Conservation (phyloP, 345 rosid genomes). For the Eucalyptus polybractea region DNA sequence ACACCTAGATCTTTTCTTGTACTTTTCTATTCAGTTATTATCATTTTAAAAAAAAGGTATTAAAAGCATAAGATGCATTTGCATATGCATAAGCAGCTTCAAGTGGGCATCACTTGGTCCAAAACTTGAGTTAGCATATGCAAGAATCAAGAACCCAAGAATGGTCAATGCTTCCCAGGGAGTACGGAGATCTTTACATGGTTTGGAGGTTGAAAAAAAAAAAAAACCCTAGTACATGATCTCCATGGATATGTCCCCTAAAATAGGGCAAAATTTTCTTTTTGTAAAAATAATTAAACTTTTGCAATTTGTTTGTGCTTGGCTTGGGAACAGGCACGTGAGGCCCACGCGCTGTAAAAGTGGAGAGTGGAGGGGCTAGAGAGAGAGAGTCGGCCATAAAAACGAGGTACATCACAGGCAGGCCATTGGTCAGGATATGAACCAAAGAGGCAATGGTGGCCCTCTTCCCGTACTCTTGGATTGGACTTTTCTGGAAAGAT, state of each 20-base stretch:
- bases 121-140: background rate
- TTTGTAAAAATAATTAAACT: background rate
- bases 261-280: background rate
- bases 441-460: conserved; percentile 40
- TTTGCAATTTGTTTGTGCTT: background rate
- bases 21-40: background rate
- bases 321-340: background rate
- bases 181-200: background rate
- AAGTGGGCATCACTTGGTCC: background rate
- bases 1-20: background rate
- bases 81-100: background rate
- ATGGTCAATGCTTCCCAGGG: background rate
- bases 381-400: conserved; percentile 1
- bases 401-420: conserved; percentile 34
- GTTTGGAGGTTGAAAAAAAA: background rate
- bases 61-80: background rate
- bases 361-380: background rate
- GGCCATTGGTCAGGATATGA: conserved; percentile 26
- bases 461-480: conserved; percentile 82
- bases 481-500: conserved; percentile 79
- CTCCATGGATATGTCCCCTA: background rate
- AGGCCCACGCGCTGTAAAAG: background rate
- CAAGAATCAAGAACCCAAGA: background rate
- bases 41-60: too few relatives aligned
- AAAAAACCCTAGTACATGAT: background rate